Base-by-base conservation (phyloP, 31 red algal genomes). In the Porphyra umbilicalis region DNA sequence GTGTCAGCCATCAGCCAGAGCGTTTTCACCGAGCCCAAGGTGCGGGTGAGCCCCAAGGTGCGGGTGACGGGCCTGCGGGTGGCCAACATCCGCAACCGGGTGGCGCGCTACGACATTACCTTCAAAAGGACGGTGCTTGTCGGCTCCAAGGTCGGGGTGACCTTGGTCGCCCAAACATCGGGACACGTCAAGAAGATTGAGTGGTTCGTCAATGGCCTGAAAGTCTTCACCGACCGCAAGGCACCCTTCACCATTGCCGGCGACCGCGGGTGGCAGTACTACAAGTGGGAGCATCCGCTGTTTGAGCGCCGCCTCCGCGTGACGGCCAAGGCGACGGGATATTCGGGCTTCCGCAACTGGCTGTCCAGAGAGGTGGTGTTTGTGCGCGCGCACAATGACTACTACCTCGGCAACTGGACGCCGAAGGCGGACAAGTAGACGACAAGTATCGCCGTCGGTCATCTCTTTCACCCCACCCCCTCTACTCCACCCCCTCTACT, bases 221-320 rank as follows among this genome's bases (percentile, higher is more conserved):
- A 39, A 39, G 83, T 83, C 83, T 81, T 77, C n/a, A 88, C 77
- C 25, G 86, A 88, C 31, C 79, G 83, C 32, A 76, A 81, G 29
- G 0, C 67, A 25, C 86, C 86, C 16, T 88, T 79, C 68, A 83
- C 86, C 14, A 82, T 88, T 31, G 86, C 86, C 10, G 86, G 86
- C 8, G 86, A 88, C 75, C 75, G 36, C n/a, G 71, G 36, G 30
- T 76, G 38, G 30, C 81, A 88, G 76, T 77, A 83, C 35, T 88
- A 78, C 76, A 81, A 81, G 9, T 88, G 86, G 80, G 79, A 83
- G 86, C 86, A 88, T 37, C 86, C 86, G n/a, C 32, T 88, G 35
- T 83, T 88, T 36, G 77, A 88, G 78, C 80, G 86, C 35, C 57
- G 86, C 9, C 82, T 82, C 46, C 42, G 86, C 35, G 81, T 88